These are phyloP conservation scores for Cyclospora cayetanensis DNA, from an alignment of 169 alveolate genomes.

Conservation along the genomic window DNA sequence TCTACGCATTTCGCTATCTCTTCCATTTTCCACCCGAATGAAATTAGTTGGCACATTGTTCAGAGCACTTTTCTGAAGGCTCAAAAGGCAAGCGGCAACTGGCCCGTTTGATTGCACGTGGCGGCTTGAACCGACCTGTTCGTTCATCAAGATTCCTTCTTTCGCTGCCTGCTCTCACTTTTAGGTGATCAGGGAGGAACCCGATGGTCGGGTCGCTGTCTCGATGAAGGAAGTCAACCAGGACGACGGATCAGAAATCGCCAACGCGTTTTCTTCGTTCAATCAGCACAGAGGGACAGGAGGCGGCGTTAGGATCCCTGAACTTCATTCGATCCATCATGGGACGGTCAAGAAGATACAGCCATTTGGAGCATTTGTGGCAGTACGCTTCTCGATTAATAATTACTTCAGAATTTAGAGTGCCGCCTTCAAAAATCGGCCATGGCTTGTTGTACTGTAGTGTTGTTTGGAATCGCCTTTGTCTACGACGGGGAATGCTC, in stretches of 20 bases:
- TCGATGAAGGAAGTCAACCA: slow-evolving; percentile 45
- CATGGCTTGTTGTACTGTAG: too few relatives aligned
- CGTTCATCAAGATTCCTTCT: too few relatives aligned
- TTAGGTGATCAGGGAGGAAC: slow-evolving; percentile 52
- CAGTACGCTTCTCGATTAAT: neutral
- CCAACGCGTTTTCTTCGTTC: neutral
- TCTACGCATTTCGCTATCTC: too few relatives aligned
- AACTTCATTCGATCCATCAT: slow-evolving; percentile 25
- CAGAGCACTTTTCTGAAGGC: too few relatives aligned
- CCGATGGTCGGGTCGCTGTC: slow-evolving; percentile 26
- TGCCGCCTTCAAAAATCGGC: too few relatives aligned
- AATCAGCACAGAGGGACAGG: neutral
- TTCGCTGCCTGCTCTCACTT: neutral
- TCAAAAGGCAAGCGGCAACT: too few relatives aligned
- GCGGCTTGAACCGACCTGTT: too few relatives aligned
- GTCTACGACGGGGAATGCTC: too few relatives aligned
- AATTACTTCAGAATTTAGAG: neutral
- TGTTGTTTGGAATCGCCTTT: too few relatives aligned
- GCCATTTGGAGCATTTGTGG: slow-evolving; percentile 55
- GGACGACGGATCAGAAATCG: slow-evolving; percentile 19
- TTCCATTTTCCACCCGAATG: too few relatives aligned
- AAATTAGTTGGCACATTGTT: too few relatives aligned
- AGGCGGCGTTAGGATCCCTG: neutral
- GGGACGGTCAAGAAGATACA: slow-evolving; percentile 52
- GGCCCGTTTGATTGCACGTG: too few relatives aligned